Evolutionary conservation across 2,329 filamentous ascomycete species (phyloP), one percentile per base, ranked within the genome.

Genomic region (Botrytis tulipae): DNA sequence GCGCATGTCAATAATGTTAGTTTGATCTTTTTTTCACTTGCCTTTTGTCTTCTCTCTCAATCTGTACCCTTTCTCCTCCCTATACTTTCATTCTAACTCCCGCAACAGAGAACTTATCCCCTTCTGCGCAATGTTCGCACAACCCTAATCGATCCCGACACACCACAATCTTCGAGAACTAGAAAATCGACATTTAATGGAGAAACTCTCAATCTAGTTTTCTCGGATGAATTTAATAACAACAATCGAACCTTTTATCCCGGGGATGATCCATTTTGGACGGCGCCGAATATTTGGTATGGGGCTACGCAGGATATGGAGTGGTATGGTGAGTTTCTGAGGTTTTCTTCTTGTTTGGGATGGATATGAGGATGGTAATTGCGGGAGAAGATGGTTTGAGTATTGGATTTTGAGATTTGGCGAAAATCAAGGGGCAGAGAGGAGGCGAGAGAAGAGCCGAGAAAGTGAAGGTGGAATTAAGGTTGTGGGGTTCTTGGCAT

Each of bases 231-330:
- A 75, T 88, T 88, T 80, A 88, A 87, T 74, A 80, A 83, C 14
- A 79, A 84, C 57, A 85, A 86, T 71, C 81, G 87, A 44, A 87
- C 86, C 0, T 88, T 89, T 76, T 88, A 87, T 75, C 82, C 84
- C 44, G 87, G 86, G n/a, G 87, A 88, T 75, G 87, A 88, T 76
- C 86, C 87, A 1, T 89, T 85, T 78, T 88, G 85, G 82, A 85
- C 82, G 48, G 86, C 84, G 20, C 83, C 84, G 22, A 83, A 88
- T 76, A 81, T 87, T 66, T 88, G 87, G 85, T 89, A 89, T 79
- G 86, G 78, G 83, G 86, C 86, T 84, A 88, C 79, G 81, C 79
- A 81, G 69, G 81, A 82, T 66, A 85, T 80, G 82, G 86, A 74
- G 70, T 81, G 79, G 80, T 81, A 81, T 74, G 78, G 71, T 72